These are phyloP conservation scores for Hepatocystis sp. DNA, from an alignment of 169 alveolate species.

Conservation along the genomic window DNA sequence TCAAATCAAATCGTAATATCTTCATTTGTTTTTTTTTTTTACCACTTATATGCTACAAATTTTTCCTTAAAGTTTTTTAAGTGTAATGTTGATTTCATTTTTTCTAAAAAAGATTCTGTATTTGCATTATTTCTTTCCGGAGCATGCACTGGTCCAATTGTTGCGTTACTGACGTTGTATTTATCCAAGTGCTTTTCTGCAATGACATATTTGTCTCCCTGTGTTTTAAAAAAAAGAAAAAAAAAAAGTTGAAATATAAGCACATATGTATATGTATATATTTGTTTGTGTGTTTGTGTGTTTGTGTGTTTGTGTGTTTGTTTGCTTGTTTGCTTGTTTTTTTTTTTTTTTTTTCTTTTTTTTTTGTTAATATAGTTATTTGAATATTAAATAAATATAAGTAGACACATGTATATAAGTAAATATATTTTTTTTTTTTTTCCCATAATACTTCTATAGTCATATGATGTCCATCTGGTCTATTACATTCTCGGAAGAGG, in stretches of 20 bases:
- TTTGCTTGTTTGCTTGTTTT: neutral
- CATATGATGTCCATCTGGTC: constrained; percentile 87
- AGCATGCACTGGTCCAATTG: constrained; percentile 64
- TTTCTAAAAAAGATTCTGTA: constrained; percentile 55
- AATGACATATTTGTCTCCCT: constrained; percentile 67
- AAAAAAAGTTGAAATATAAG: neutral
- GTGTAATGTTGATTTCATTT: constrained; percentile 72
- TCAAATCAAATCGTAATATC: no score
- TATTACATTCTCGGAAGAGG: constrained; percentile 84
- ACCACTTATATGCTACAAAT: constrained; percentile 74
- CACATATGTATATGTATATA: neutral
- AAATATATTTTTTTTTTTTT: constrained; percentile 5
- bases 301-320: neutral
- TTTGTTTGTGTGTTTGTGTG: neutral
- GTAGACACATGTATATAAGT: no score
- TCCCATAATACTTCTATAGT: constrained; percentile 76
- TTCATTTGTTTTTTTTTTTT: no score
- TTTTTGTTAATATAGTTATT: no score
- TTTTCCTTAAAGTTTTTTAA: constrained; percentile 73
- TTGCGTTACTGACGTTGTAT: constrained; percentile 55
- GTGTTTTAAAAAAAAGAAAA: neutral
- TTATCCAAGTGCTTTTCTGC: constrained; percentile 64
- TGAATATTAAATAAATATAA: no score
- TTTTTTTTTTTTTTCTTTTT: neutral
- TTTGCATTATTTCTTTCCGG: constrained; percentile 66